Percentiles rank a stretch among this genome's conserved stretches.
phyloP scores from a whole-genome alignment of 2,329 filamentous ascomycete genomes.

The Coniella vitis region DNA sequence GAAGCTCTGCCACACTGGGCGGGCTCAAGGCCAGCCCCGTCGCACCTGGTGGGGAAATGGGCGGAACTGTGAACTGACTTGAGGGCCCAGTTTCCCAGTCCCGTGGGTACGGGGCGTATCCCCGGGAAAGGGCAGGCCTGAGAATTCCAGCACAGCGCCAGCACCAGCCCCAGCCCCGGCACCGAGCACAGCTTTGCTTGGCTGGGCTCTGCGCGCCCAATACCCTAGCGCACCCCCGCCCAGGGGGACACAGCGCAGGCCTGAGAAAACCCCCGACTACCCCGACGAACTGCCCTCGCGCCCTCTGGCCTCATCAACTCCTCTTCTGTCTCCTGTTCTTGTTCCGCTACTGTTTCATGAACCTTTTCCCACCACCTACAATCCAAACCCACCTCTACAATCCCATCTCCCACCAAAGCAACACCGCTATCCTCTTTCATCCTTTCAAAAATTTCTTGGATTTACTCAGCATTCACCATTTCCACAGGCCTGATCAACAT shows the following conservation, averaged over 20 bases:
- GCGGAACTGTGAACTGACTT: not conserved
- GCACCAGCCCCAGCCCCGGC: not conserved
- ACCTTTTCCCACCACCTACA: not conserved
- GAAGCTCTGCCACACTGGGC: not conserved
- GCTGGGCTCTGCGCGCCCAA: too few species aligned
- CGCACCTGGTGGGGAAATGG: not conserved
- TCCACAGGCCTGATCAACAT: too few species aligned
- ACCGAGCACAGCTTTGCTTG: too few species aligned
- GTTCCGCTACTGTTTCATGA: not conserved
- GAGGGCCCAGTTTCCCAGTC: not conserved
- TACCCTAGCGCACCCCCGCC: too few species aligned
- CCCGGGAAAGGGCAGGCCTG: not conserved
- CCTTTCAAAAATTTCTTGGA: too few species aligned
- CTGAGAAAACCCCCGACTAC: constrained; percentile 6
- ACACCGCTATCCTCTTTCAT: not conserved
- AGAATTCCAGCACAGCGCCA: not conserved
- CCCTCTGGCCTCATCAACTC: constrained; percentile 6
- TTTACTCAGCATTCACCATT: too few species aligned
- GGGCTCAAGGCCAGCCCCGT: not conserved
- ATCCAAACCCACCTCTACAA: not conserved
- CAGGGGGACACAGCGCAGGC: not conserved
- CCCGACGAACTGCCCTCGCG: not conserved
- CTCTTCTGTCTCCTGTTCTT: not conserved
- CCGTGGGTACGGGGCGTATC: not conserved
- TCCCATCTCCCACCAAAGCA: not conserved